phyloP scores from a whole-genome alignment of 768 basidiomycete species.

The Strobilomyces confusus region DNA sequence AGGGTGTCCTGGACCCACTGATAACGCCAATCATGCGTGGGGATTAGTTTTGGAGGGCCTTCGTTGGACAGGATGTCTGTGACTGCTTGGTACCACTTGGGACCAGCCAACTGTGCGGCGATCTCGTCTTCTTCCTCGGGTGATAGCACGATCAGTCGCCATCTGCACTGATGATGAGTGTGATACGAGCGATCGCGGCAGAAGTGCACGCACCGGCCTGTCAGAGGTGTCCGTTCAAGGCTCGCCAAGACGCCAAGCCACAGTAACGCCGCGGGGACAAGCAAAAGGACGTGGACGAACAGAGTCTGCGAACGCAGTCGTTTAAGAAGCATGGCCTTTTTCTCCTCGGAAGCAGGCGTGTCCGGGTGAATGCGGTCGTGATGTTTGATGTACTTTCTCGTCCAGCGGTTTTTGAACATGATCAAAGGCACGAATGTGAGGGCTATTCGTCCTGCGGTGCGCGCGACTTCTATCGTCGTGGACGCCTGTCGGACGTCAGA shows the following conservation, averaged over 20 bases:
- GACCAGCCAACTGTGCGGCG: conserved; percentile 72
- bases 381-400: conserved; percentile 49
- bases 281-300: conserved; percentile 51
- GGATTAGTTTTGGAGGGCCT: conserved; percentile 59
- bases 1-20: conserved; percentile 81
- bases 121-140: conserved; percentile 93
- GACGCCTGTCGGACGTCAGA: conserved; percentile 49
- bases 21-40: conserved; percentile 84
- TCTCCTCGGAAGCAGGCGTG: conserved; percentile 50
- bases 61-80: conserved; percentile 69
- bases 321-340: conserved; percentile 43
- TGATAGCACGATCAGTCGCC: conserved; percentile 84
- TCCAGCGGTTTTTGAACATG: conserved; percentile 53
- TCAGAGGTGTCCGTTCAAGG: conserved; percentile 74
- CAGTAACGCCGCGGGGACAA: conserved; percentile 59
- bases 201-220: conserved; percentile 64
- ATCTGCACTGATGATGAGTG: conserved; percentile 41
- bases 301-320: conserved; percentile 47
- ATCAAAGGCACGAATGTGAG: conserved; percentile 73
- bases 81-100: conserved; percentile 85
- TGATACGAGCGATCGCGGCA: background rate
- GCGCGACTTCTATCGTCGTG: conserved; percentile 64
- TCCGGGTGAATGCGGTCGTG: conserved; percentile 34
- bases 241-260: conserved; percentile 70
- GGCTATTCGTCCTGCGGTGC: conserved; percentile 65